These are phyloP conservation scores for Rubia yunnanensis DNA, from an alignment of 257 asterid species.

Conservation along the genomic window DNA sequence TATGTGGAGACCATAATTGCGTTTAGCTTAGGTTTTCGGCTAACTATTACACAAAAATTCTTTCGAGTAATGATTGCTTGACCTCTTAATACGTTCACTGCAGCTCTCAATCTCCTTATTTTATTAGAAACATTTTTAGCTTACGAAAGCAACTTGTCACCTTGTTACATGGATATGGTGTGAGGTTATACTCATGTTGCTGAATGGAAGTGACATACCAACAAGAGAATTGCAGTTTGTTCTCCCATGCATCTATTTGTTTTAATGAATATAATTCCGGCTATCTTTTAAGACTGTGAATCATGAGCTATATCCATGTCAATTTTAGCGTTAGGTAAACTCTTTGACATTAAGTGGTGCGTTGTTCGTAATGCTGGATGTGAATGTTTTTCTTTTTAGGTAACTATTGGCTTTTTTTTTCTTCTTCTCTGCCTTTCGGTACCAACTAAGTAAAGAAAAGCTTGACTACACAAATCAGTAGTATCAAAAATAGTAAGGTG, in stretches of 20 bases:
- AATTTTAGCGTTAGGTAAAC: not conserved
- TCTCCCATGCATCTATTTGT: slow-evolving; percentile 10
- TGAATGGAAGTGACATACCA: slow-evolving; percentile 24
- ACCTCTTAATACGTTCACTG: slow-evolving; percentile 2
- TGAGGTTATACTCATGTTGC: slow-evolving; percentile 25
- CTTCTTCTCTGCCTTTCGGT: not conserved
- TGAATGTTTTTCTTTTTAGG: not conserved
- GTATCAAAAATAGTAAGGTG: not conserved
- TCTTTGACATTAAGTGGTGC: not conserved
- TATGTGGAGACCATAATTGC: not conserved
- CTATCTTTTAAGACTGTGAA: not conserved
- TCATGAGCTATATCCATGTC: not conserved
- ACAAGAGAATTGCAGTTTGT: slow-evolving; percentile 13
- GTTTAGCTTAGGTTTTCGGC: not conserved
- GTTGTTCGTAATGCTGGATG: not conserved
- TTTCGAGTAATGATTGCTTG: slow-evolving; percentile 1
- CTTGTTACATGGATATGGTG: slow-evolving; percentile 20
- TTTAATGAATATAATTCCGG: not conserved
- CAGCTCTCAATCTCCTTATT: slow-evolving; percentile 3
- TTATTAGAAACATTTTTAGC: slow-evolving; percentile 2
- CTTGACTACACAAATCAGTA: not conserved
- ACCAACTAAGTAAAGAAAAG: not conserved
- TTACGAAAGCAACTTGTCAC: slow-evolving; percentile 28
- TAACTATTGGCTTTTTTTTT: not conserved
- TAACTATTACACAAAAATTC: not conserved